Percentiles rank a stretch among this genome's conserved stretches.
phyloP scores from a whole-genome alignment of 257 asterid species.

The Penstemon barbatus region DNA sequence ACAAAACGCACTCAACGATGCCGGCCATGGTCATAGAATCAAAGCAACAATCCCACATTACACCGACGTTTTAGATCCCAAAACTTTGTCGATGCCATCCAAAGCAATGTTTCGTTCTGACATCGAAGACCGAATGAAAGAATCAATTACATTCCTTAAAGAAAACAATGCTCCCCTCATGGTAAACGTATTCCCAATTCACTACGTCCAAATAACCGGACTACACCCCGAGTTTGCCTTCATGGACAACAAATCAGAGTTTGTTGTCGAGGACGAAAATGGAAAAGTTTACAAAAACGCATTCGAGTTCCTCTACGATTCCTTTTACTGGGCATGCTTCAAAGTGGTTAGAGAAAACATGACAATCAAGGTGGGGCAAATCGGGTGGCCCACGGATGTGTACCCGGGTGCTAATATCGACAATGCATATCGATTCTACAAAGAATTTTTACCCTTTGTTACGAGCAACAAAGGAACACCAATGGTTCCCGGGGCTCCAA shows the following conservation, averaged over 20 bases:
- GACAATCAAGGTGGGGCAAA: conserved; percentile 36
- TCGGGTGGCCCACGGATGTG: conserved; percentile 74
- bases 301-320: conserved; percentile 46
- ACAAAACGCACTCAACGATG: background rate
- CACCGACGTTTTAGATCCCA: conserved; percentile 22
- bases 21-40: background rate
- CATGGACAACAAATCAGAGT: conserved; percentile 34
- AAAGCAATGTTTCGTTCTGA: conserved; percentile 43
- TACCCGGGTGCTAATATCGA: conserved; percentile 21
- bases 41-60: conserved; percentile 31
- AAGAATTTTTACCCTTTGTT: conserved; percentile 32
- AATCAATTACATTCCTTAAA: conserved; percentile 14
- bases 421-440: conserved; percentile 43
- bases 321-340: conserved; percentile 32
- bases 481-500: conserved; percentile 23
- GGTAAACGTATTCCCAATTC: conserved; percentile 38
- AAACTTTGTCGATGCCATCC: conserved; percentile 29
- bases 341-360: conserved; percentile 40
- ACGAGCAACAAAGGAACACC: conserved; percentile 48
- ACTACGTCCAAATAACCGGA: background rate
- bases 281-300: conserved; percentile 35
- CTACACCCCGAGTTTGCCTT: conserved; percentile 39
- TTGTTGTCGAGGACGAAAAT: conserved; percentile 18
- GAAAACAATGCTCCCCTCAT: conserved; percentile 36
- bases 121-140: conserved; percentile 31